Evolutionary conservation across 768 basidiomycete species (phyloP).

Genomic region (Agaricus blazei): DNA sequence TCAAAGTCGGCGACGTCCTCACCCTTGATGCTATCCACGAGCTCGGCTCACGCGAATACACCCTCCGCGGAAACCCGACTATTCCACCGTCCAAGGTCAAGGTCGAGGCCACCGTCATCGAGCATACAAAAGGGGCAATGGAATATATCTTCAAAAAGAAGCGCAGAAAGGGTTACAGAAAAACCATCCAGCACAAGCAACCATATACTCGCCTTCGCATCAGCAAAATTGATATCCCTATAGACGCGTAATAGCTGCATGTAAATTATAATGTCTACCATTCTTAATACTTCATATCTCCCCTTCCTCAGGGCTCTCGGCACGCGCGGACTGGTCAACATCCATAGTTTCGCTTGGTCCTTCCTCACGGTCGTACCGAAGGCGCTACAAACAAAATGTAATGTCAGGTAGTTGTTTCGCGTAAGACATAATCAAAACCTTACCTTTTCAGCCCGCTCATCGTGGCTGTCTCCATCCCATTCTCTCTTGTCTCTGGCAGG

Average conservation of each 20-base stretch:
- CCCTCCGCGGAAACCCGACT: slow-evolving; percentile 72
- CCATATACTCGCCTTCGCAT: slow-evolving; percentile 94
- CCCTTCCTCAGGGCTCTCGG: slow-evolving; percentile 83
- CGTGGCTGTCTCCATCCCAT: slow-evolving; percentile 42
- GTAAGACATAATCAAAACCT: slow-evolving; percentile 10
- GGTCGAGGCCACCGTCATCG: slow-evolving; percentile 88
- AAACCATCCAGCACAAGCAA: slow-evolving; percentile 90
- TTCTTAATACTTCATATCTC: slow-evolving; percentile 53
- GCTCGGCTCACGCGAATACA: slow-evolving; percentile 93
- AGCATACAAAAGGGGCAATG: slow-evolving; percentile 95
- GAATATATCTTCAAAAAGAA: slow-evolving; percentile 95
- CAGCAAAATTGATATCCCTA: slow-evolving; percentile 64
- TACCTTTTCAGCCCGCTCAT: slow-evolving; percentile 68
- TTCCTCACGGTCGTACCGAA: slow-evolving; percentile 45
- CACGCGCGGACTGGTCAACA: slow-evolving; percentile 40
- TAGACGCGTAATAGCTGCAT: slow-evolving; percentile 18
- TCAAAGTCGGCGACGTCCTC: slow-evolving; percentile 81
- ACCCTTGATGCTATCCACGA: slow-evolving; percentile 85
- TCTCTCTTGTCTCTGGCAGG: slow-evolving; percentile 47
- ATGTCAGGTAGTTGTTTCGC: slow-evolving; percentile 6
- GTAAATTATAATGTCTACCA: slow-evolving; percentile 12
- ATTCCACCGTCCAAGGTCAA: slow-evolving; percentile 63
- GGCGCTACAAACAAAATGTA: slow-evolving; percentile 32
- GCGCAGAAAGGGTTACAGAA: slow-evolving; percentile 95
- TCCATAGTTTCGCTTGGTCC: slow-evolving; percentile 33